phyloP scores from a whole-genome alignment of 2,329 filamentous ascomycete species.

The Diaporthe sp. region DNA sequence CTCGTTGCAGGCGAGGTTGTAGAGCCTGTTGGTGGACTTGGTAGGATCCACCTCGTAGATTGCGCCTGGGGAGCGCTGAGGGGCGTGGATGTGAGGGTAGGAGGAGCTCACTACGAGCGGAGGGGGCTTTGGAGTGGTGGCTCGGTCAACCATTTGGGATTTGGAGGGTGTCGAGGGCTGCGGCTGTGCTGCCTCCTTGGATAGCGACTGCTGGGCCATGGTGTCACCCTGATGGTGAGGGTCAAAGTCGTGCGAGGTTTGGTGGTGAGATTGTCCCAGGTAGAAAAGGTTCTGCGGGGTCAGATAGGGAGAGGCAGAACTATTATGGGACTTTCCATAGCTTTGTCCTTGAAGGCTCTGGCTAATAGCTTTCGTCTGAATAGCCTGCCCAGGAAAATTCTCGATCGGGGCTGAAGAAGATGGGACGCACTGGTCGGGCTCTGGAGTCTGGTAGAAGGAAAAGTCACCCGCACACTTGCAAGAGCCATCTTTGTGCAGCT shows the following conservation, averaged over 20 bases:
- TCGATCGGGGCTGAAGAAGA: neutral
- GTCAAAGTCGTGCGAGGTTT: neutral
- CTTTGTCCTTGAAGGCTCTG: neutral
- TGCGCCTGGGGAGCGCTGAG: constrained; percentile 32
- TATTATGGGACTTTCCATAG: neutral
- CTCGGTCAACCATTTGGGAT: neutral
- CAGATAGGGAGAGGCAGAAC: neutral
- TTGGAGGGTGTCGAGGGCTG: neutral
- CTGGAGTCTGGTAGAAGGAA: constrained; percentile 45
- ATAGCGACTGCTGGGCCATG: neutral
- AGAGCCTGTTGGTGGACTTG: constrained; percentile 35
- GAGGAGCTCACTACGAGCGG: neutral
- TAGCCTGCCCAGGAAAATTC: constrained; percentile 9
- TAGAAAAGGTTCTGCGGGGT: neutral
- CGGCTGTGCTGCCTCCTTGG: neutral
- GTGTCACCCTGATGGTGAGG: neutral
- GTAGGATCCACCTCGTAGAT: constrained; percentile 33
- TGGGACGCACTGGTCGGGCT: constrained; percentile 28
- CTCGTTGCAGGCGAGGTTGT: constrained; percentile 37
- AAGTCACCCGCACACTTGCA: constrained; percentile 53
- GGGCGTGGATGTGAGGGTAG: neutral
- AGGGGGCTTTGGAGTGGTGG: neutral
- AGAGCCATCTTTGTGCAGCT: constrained; percentile 49
- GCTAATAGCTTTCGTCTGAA: neutral
- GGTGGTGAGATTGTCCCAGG: neutral